phyloP scores from a whole-genome alignment of 2,329 filamentous ascomycete species.

The Fusarium burgessii region DNA sequence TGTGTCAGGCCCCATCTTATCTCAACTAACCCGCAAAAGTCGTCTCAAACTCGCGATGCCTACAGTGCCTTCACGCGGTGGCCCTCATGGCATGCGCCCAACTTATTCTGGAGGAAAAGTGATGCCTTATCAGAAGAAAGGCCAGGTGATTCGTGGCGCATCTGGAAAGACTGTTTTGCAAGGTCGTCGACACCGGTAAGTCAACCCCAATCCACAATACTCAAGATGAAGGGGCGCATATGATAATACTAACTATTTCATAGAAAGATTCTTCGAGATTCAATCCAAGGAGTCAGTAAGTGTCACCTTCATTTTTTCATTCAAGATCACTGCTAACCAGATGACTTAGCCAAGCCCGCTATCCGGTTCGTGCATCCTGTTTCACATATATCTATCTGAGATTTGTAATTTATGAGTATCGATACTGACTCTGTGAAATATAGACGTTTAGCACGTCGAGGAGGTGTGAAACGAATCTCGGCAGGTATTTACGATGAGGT shows the following conservation, averaged over 20 bases:
- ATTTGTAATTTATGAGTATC: not conserved
- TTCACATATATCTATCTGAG: not conserved
- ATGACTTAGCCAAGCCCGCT: constrained; percentile 62
- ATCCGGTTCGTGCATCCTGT: constrained; percentile 58
- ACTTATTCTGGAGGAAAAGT: constrained; percentile 2
- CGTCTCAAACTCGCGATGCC: not conserved
- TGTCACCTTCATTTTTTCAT: constrained; percentile 12
- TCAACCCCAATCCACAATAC: not conserved
- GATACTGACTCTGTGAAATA: constrained; percentile 13
- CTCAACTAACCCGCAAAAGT: no score
- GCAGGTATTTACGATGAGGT: constrained; percentile 72
- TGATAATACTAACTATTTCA: not conserved
- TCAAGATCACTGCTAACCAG: constrained; percentile 1
- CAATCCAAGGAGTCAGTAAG: constrained; percentile 64
- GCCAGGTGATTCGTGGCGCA: not conserved
- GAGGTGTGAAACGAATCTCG: constrained; percentile 81
- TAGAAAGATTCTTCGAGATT: constrained; percentile 63
- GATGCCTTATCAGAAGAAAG: not conserved
- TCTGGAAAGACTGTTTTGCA: constrained; percentile 43
- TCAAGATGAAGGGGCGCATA: not conserved
- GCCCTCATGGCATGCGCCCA: constrained; percentile 40
- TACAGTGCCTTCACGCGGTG: constrained; percentile 41
- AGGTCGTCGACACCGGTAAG: constrained; percentile 44
- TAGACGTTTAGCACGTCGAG: constrained; percentile 78
- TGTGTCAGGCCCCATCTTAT: no score